Conservation (phyloP, 1,284 basidiomycete genomes). For the Vanrija humicola region DNA sequence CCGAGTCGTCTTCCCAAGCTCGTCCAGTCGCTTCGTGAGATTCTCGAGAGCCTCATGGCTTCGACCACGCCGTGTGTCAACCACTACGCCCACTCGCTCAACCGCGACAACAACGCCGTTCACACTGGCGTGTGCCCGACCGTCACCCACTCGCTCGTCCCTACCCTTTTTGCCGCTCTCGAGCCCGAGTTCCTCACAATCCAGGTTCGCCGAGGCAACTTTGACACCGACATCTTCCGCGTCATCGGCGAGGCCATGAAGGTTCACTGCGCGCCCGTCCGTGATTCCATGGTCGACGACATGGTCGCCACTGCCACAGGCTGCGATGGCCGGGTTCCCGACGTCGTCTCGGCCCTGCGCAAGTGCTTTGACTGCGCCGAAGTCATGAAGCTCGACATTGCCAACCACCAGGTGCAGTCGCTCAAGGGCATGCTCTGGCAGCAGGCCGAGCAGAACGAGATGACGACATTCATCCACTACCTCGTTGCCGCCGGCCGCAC, state of each 20-base stretch:
- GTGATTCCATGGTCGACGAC: constrained; percentile 74
- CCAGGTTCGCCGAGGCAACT: constrained; percentile 70
- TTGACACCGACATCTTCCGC: constrained; percentile 73
- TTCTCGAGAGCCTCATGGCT: constrained; percentile 73
- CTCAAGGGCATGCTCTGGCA: constrained; percentile 78
- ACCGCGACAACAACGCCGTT: constrained; percentile 57
- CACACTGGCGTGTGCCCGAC: constrained; percentile 58
- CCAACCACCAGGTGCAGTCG: constrained; percentile 88
- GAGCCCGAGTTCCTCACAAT: constrained; percentile 66
- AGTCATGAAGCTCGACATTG: constrained; percentile 93
- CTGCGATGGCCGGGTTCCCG: constrained; percentile 50
- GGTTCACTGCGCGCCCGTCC: constrained; percentile 87
- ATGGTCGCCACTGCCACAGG: constrained; percentile 65
- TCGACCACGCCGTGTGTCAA: constrained; percentile 38
- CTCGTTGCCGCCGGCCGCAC: constrained; percentile 22
- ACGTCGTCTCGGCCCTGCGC: constrained; percentile 70
- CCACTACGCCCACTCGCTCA: constrained; percentile 51
- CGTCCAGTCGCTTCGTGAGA: constrained; percentile 65
- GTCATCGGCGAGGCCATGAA: constrained; percentile 78
- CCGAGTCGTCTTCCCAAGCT: constrained; percentile 71
- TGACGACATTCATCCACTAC: constrained; percentile 61
- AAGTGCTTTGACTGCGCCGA: constrained; percentile 88
- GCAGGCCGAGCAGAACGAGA: constrained; percentile 75
- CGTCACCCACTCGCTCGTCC: constrained; percentile 51
- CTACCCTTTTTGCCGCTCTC: constrained; percentile 50